Evolutionary conservation across 208 protist species (phyloP).

Genomic region (Wallacemonas collosoma): DNA sequence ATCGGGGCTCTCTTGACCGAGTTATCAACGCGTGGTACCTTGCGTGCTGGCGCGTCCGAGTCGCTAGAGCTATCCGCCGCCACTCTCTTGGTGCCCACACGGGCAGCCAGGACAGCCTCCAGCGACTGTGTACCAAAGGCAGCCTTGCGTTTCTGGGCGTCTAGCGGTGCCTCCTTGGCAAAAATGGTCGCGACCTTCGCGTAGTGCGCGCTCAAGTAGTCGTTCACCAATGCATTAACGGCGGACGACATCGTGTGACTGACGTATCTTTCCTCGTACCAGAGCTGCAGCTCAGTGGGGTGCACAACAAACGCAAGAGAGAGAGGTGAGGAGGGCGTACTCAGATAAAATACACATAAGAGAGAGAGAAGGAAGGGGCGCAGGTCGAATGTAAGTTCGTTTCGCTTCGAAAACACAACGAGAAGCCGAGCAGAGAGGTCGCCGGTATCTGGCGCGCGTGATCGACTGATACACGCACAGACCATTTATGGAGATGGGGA

Average conservation of each 20-base stretch:
- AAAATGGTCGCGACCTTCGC: constrained; percentile 41
- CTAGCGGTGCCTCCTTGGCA: constrained; percentile 34
- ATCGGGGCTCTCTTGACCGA: constrained; percentile 49
- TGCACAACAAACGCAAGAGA: too few relatives aligned
- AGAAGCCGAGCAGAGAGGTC: too few relatives aligned
- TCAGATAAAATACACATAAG: too few relatives aligned
- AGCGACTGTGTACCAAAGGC: constrained; percentile 22
- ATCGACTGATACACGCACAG: too few relatives aligned
- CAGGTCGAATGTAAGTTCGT: too few relatives aligned
- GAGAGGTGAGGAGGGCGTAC: too few relatives aligned
- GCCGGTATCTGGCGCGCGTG: too few relatives aligned
- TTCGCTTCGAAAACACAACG: too few relatives aligned
- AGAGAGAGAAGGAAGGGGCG: too few relatives aligned
- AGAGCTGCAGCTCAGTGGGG: too few relatives aligned
- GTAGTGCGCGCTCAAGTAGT: constrained; percentile 53
- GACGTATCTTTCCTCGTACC: background rate
- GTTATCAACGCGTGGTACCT: constrained; percentile 9
- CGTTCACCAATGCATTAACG: constrained; percentile 46
- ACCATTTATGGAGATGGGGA: too few relatives aligned
- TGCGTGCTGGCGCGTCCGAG: constrained; percentile 21
- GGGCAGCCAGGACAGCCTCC: constrained; percentile 11
- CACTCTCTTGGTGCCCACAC: constrained; percentile 13
- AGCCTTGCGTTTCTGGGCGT: background rate
- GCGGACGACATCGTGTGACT: constrained; percentile 40
- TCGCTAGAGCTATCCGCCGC: constrained; percentile 24